phyloP scores from a whole-genome alignment of 495 filamentous ascomycete genomes.

The Aspergillus baeticus region DNA sequence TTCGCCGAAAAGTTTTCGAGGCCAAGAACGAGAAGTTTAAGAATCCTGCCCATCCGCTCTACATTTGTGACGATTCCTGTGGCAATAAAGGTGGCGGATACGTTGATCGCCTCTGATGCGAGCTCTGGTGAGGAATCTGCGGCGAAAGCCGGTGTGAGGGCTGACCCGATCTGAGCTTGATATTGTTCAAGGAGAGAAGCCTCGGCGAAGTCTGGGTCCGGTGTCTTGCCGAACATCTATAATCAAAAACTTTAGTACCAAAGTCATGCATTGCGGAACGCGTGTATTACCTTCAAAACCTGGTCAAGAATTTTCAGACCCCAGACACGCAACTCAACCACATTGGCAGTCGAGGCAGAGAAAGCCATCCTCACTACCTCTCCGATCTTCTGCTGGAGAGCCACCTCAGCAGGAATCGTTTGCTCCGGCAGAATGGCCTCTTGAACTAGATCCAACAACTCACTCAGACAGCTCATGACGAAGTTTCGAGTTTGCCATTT shows the following conservation, averaged over 20 bases:
- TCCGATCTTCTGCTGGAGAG: conserved; percentile 79
- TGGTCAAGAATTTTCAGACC: conserved; percentile 92
- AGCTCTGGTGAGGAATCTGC: conserved; percentile 94
- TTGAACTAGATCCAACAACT: conserved; percentile 71
- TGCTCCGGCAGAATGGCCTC: conserved; percentile 70
- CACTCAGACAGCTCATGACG: conserved; percentile 86
- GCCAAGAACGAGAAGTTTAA: conserved; percentile 87
- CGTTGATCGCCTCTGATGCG: conserved; percentile 91
- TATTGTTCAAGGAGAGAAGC: conserved; percentile 95
- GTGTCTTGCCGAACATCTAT: conserved; percentile 88
- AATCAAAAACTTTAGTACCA: conserved; percentile 17
- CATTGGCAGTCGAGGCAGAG: conserved; percentile 90
- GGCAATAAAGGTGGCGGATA: conserved; percentile 95
- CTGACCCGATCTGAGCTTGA: conserved; percentile 96
- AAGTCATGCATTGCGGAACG: neutral
- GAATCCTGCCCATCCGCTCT: conserved; percentile 94
- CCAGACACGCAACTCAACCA: conserved; percentile 83
- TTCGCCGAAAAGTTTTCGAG: conserved; percentile 87
- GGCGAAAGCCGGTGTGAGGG: conserved; percentile 93
- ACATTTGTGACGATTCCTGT: conserved; percentile 97
- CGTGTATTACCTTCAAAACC: conserved; percentile 78
- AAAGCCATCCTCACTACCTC: conserved; percentile 98
- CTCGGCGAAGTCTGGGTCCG: conserved; percentile 95
- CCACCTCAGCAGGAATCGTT: conserved; percentile 67
- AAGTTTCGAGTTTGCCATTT: conserved; percentile 97